phyloP scores from a whole-genome alignment of 352 stramenopile species.

The Phytophthora macrochlamydospora region DNA sequence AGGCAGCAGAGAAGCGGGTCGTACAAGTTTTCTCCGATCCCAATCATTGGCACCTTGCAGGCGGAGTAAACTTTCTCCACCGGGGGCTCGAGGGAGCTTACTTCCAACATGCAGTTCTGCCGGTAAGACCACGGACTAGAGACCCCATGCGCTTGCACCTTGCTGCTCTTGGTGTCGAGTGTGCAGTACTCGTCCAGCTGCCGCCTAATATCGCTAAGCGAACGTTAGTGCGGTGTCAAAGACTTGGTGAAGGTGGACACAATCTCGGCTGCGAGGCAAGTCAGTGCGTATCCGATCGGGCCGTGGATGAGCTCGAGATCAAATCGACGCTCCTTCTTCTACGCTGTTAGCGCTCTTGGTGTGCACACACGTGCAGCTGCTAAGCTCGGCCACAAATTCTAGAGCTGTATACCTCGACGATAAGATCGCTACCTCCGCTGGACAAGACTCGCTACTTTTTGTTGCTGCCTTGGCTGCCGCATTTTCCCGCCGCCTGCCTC shows the following conservation, averaged over 20 bases:
- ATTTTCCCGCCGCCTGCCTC: constrained; percentile 14
- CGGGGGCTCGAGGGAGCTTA: too few species aligned
- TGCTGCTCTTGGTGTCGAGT: not conserved
- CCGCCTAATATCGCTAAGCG: not conserved
- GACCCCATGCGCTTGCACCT: not conserved
- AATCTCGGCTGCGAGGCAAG: not conserved
- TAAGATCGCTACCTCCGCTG: not conserved
- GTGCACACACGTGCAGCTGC: not conserved
- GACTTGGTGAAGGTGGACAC: too few species aligned
- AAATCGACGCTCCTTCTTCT: too few species aligned
- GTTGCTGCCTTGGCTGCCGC: not conserved
- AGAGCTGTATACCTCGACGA: not conserved
- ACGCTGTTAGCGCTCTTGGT: too few species aligned
- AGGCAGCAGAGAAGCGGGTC: not conserved
- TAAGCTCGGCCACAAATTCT: not conserved
- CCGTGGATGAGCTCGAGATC: not conserved
- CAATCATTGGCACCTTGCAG: too few species aligned
- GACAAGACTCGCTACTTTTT: not conserved
- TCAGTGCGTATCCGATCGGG: not conserved
- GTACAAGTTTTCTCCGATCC: not conserved
- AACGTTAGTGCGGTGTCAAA: not conserved
- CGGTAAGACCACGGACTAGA: too few species aligned
- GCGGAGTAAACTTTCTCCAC: too few species aligned
- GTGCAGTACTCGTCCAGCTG: not conserved
- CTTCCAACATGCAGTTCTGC: too few species aligned